Percentiles rank a stretch among this genome's conserved stretches.
phyloP scores from a whole-genome alignment of 768 basidiomycete genomes.

The Podaxis sp. region DNA sequence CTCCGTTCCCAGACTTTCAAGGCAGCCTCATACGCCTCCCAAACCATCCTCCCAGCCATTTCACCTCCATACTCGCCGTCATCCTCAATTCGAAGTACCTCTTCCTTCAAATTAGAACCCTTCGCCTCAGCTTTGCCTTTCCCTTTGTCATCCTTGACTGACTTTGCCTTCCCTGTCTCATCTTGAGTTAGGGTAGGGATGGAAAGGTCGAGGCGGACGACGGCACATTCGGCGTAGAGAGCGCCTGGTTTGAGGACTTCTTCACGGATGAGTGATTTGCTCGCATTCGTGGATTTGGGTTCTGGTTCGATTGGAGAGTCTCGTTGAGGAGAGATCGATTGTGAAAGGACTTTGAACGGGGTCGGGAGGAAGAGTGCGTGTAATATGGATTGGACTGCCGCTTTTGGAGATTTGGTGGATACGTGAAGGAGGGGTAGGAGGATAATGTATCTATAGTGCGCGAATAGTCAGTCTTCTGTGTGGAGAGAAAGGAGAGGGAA shows the following conservation, averaged over 20 bases:
- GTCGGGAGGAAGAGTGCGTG: slow-evolving; percentile 83
- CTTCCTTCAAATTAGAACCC: slow-evolving; percentile 20
- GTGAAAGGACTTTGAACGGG: slow-evolving; percentile 59
- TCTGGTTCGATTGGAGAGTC: slow-evolving; percentile 7
- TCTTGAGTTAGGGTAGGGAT: slow-evolving; percentile 4
- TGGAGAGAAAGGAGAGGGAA: slow-evolving; percentile 9
- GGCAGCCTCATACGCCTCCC: slow-evolving; percentile 72
- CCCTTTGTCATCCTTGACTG: too few relatives aligned
- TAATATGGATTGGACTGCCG: slow-evolving; percentile 72
- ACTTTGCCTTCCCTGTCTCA: background rate
- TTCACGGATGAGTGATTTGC: slow-evolving; percentile 31
- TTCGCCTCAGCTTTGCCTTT: slow-evolving; percentile 29
- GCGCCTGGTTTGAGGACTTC: slow-evolving; percentile 79
- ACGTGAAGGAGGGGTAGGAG: slow-evolving; percentile 67
- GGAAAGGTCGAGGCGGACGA: slow-evolving; percentile 47
- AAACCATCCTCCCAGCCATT: slow-evolving; percentile 61
- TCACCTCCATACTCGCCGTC: slow-evolving; percentile 76
- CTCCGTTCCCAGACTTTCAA: slow-evolving; percentile 62
- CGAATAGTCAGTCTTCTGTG: background rate
- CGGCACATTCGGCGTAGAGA: slow-evolving; percentile 73
- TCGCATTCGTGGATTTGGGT: slow-evolving; percentile 5
- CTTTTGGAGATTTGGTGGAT: slow-evolving; percentile 63
- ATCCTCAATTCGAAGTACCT: slow-evolving; percentile 42
- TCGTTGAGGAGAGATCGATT: slow-evolving; percentile 13
- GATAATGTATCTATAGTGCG: slow-evolving; percentile 53